Conservation (phyloP, 1,284 basidiomycete species). For the Lentinus polychrous region DNA sequence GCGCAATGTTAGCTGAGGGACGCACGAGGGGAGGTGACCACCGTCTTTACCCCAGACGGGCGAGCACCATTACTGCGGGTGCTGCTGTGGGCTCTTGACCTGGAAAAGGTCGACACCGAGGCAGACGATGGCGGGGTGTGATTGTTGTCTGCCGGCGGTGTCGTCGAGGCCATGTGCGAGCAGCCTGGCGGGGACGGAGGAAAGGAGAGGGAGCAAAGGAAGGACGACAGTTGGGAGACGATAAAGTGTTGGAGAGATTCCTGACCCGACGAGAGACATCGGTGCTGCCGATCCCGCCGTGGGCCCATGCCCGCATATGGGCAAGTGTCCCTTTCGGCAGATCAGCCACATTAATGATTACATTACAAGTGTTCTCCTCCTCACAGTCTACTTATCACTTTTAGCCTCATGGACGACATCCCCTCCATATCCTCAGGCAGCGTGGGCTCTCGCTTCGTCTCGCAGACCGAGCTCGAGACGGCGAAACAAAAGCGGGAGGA, state of each 20-base stretch:
- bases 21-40: constrained; percentile 69
- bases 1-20: constrained; percentile 16
- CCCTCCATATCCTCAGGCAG: constrained; percentile 60
- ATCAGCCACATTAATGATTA: neutral
- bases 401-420: constrained; percentile 33
- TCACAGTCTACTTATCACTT: neutral
- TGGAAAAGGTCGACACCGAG: constrained; percentile 37
- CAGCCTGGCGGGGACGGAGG: constrained; percentile 8
- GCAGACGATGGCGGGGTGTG: constrained; percentile 20
- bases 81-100: constrained; percentile 27
- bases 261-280: too few species aligned
- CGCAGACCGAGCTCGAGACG: constrained; percentile 74
- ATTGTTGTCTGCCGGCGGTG: constrained; percentile 12
- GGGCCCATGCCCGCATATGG: neutral
- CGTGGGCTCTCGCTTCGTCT: constrained; percentile 74
- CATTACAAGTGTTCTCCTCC: neutral
- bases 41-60: constrained; percentile 38
- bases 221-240: constrained; percentile 6
- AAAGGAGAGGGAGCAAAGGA: constrained; percentile 8
- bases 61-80: constrained; percentile 32
- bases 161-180: constrained; percentile 11
- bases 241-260: neutral
- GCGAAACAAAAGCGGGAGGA: constrained; percentile 73
- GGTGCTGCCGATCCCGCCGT: neutral
- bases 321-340: neutral